A percentile compares a stretch with the other conserved stretches of the same genome.
phyloP scores from a whole-genome alignment of 331 rosid genomes.

The Pyrus hybrid region DNA sequence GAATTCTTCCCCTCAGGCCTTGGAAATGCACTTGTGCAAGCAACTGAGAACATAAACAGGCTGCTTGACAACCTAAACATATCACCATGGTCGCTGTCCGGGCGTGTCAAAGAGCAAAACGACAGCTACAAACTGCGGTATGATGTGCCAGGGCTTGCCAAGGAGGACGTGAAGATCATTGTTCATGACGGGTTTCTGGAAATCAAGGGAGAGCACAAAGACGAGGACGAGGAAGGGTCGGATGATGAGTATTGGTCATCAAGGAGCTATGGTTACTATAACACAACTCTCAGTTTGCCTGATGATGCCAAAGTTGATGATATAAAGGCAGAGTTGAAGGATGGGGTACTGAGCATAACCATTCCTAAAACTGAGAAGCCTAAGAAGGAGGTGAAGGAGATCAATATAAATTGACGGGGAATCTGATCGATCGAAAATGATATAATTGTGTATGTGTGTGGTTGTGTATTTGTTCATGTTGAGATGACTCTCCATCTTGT shows the following conservation, averaged over 20 bases:
- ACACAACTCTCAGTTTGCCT: slow-evolving; percentile 52
- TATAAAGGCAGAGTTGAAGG: slow-evolving; percentile 65
- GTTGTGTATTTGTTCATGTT: background rate
- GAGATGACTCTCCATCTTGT: too few species aligned
- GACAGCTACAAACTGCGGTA: slow-evolving; percentile 43
- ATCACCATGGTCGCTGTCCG: slow-evolving; percentile 58
- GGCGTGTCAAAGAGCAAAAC: slow-evolving; percentile 45
- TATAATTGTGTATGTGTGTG: background rate
- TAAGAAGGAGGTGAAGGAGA: slow-evolving; percentile 49
- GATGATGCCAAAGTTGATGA: slow-evolving; percentile 71
- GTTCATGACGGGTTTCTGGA: slow-evolving; percentile 55
- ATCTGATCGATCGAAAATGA: background rate
- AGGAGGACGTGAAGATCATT: slow-evolving; percentile 62
- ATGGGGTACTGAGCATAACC: slow-evolving; percentile 52
- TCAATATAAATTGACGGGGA: slow-evolving; percentile 25
- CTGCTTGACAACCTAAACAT: slow-evolving; percentile 50
- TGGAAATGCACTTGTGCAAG: slow-evolving; percentile 69
- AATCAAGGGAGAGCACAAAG: slow-evolving; percentile 71
- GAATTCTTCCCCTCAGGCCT: slow-evolving; percentile 55
- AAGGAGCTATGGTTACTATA: slow-evolving; percentile 46
- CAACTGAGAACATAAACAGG: slow-evolving; percentile 53
- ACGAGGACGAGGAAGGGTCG: slow-evolving; percentile 29
- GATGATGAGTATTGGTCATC: slow-evolving; percentile 43
- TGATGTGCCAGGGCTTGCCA: slow-evolving; percentile 63
- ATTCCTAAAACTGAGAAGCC: slow-evolving; percentile 54